These are phyloP conservation scores for Saccharum officinarum DNA, from an alignment of 176 grass and related monocot genomes.

Conservation along the genomic window DNA sequence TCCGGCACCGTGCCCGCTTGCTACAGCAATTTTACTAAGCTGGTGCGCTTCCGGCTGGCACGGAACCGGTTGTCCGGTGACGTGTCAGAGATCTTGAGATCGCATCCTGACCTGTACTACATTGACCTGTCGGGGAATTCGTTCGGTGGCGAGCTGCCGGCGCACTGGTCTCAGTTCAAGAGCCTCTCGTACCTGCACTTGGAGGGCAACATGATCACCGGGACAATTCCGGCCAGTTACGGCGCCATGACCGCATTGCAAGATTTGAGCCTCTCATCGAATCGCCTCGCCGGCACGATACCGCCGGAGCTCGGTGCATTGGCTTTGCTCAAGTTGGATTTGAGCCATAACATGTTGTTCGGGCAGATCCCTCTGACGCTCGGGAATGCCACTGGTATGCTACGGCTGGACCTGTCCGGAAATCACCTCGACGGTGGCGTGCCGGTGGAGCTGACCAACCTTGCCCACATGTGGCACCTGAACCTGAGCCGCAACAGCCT, in stretches of 20 bases:
- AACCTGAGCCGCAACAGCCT: constrained; percentile 71
- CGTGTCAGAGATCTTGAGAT: constrained; percentile 53
- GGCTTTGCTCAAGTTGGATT: constrained; percentile 57
- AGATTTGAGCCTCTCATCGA: constrained; percentile 59
- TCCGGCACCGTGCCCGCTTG: constrained; percentile 53
- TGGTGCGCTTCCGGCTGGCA: constrained; percentile 47
- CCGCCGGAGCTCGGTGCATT: constrained; percentile 47
- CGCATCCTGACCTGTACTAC: constrained; percentile 61
- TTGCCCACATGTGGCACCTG: constrained; percentile 43
- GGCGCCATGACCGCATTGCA: constrained; percentile 33
- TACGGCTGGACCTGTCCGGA: constrained; percentile 56
- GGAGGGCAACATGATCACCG: constrained; percentile 60
- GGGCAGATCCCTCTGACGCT: constrained; percentile 47
- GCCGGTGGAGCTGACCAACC: constrained; percentile 50
- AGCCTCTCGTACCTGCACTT: constrained; percentile 58
- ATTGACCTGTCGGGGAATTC: constrained; percentile 59
- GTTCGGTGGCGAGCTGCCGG: constrained; percentile 49
- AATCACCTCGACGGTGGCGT: constrained; percentile 54
- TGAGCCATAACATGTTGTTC: constrained; percentile 58
- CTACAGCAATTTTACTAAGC: constrained; percentile 49
- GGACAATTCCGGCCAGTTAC: constrained; percentile 53
- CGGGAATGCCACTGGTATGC: constrained; percentile 28
- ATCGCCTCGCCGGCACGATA: constrained; percentile 47
- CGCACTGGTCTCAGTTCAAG: constrained; percentile 49
- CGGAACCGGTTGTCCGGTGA: constrained; percentile 55